A percentile compares a stretch with the other conserved stretches of the same genome.
Conservation (phyloP, 164 flowering plant genomes). For the Malania oleifera region DNA sequence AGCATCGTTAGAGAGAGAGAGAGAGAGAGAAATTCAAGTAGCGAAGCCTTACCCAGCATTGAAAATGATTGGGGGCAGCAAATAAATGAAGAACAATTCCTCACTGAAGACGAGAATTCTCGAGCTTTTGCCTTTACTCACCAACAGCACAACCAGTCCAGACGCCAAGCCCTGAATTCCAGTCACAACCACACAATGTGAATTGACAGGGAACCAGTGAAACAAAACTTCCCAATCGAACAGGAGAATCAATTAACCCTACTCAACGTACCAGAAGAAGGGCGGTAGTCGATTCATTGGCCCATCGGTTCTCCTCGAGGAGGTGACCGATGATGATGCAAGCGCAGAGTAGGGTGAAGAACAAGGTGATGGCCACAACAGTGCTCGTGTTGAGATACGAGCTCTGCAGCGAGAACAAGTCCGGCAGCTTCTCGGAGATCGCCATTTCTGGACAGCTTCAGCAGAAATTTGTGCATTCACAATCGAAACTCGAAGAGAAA, state of each 20-base stretch:
- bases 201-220: background rate
- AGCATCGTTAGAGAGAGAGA: background rate
- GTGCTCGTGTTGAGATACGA: conserved; percentile 25
- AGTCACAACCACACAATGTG: background rate
- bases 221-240: too few relatives aligned
- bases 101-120: conserved; percentile 38
- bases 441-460: conserved; percentile 16
- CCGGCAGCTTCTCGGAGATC: conserved; percentile 3
- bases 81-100: conserved; percentile 57
- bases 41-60: conserved; percentile 51
- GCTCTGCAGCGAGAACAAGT: background rate
- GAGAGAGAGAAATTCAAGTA: background rate
- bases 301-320: conserved; percentile 55
- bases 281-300: conserved; percentile 56
- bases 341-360: conserved; percentile 45
- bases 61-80: conserved; percentile 70
- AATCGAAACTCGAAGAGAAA: background rate
- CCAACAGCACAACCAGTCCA: conserved; percentile 49
- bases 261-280: conserved; percentile 40
- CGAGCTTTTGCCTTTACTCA: conserved; percentile 38
- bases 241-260: background rate
- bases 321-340: conserved; percentile 60
- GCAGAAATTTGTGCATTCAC: conserved; percentile 20
- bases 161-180: conserved; percentile 46
- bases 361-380: conserved; percentile 33